Conservation (phyloP, 176 grass and related monocot genomes). For the Juncus effusus region DNA sequence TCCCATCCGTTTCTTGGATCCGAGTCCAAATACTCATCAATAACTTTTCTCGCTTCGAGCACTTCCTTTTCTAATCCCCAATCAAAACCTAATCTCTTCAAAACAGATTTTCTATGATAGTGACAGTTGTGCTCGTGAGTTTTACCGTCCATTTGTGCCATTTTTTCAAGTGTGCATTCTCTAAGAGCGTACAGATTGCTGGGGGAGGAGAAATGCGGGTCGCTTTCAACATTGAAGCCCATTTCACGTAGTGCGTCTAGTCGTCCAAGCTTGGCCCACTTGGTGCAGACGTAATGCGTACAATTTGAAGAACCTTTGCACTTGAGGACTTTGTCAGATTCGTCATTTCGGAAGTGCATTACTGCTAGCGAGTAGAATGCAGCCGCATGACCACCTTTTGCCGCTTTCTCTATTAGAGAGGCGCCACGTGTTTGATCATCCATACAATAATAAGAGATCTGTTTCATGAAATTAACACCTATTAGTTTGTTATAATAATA, state of each 20-base stretch:
- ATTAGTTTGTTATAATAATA: too few species aligned
- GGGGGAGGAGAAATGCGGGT: conserved; percentile 51
- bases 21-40: conserved; percentile 34
- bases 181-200: conserved; percentile 46
- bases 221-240: conserved; percentile 68
- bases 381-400: conserved; percentile 48
- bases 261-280: conserved; percentile 56
- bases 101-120: conserved; percentile 4
- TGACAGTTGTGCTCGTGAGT: conserved; percentile 7
- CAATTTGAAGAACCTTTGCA: conserved; percentile 44
- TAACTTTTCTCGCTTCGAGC: conserved; percentile 31
- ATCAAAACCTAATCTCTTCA: background rate
- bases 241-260: conserved; percentile 74
- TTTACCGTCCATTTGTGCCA: conserved; percentile 25
- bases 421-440: conserved; percentile 40
- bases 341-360: conserved; percentile 60
- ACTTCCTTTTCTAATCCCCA: conserved; percentile 30
- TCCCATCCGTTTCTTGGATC: background rate
- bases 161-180: conserved; percentile 50
- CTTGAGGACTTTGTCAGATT: conserved; percentile 28
- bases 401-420: conserved; percentile 59
- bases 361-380: conserved; percentile 75
- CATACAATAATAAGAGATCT: conserved; percentile 77
- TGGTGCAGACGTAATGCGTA: conserved; percentile 60
- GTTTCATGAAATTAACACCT: background rate